Base-by-base conservation (phyloP, 1,284 basidiomycete genomes). In the Leccinum ponderosum region DNA sequence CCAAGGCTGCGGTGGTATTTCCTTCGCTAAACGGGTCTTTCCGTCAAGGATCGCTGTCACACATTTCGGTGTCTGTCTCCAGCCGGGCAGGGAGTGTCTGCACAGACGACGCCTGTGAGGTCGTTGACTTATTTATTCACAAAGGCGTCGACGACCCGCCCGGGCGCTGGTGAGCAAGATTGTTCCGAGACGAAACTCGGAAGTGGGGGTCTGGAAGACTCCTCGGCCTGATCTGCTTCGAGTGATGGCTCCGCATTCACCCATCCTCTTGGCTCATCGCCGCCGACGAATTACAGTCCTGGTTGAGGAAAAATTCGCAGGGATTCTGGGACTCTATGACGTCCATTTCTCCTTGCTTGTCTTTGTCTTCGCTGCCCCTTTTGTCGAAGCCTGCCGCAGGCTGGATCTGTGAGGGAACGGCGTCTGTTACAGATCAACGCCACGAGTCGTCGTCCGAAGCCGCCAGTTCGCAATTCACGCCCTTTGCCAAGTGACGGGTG, bases 301-400 rank as follows among this genome's bases (percentile, higher is more conserved):
- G 47, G 8, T 57, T 71, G 29, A 61, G 60, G 15, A 73, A 63
- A 55, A 64, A 70, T 64, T 56, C 64, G 12, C 72, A 73, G 4
- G 70, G 72, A n/a, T 74, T 74, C 50, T 74, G 72, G 70, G 71
- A 71, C 14, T 58, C 69, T n/a, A 37, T 63, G 27, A 58, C 44
- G 9, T 62, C 67, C 9, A 22, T 22, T 22, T 73, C 69, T 9
- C 69, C 71, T 22, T 68, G 56, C 17, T 70, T 58, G 20, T 72
- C 68, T 15, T 63, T 53, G 20, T 70, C 68, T 33, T 69, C 64
- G 1, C 54, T 60, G 12, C 58, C 70, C 20, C 17, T 66, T 42
- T 71, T 63, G 35, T 55, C 59, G 7, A 52, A 59, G n/a, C 48
- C 15, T 0, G 15, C 39, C 20, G 15, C 17, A 25, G 61, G 53